phyloP scores from a whole-genome alignment of 106 monocot species.

The Triglochin maritima region DNA sequence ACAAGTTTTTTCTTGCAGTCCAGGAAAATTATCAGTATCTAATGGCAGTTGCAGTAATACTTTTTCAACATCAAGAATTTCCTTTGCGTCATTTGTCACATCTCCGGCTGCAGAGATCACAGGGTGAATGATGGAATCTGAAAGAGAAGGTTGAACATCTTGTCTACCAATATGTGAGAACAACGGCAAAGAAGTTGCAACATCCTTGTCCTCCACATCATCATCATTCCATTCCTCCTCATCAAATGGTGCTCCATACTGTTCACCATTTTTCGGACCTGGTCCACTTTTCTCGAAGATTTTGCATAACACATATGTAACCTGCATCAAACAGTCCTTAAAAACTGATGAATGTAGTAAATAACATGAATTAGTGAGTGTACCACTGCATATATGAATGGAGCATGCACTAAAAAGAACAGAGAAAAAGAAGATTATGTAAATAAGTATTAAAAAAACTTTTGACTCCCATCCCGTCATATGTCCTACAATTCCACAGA shows the following conservation, averaged over 20 bases:
- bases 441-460: background rate
- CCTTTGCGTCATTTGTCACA: background rate
- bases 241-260: conserved; percentile 81
- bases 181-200: conserved; percentile 12
- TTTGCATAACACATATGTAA: conserved; percentile 63
- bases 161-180: background rate
- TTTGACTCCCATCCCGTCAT: background rate
- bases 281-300: conserved; percentile 70
- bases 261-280: conserved; percentile 89
- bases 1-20: conserved; percentile 5
- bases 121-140: conserved; percentile 3
- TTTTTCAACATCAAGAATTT: conserved; percentile 9
- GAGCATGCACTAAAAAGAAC: background rate
- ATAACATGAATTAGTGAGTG: background rate
- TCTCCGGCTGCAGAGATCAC: conserved; percentile 15
- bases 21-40: conserved; percentile 8
- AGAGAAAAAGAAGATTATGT: background rate
- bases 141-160: background rate
- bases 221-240: conserved; percentile 75
- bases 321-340: conserved; percentile 28
- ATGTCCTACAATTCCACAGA: too few relatives aligned
- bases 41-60: conserved; percentile 6
- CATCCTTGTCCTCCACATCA: conserved; percentile 21
- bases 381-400: background rate
- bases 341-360: background rate